Conservation (phyloP, 768 basidiomycete genomes). For the Leccinum subgranulosum region DNA sequence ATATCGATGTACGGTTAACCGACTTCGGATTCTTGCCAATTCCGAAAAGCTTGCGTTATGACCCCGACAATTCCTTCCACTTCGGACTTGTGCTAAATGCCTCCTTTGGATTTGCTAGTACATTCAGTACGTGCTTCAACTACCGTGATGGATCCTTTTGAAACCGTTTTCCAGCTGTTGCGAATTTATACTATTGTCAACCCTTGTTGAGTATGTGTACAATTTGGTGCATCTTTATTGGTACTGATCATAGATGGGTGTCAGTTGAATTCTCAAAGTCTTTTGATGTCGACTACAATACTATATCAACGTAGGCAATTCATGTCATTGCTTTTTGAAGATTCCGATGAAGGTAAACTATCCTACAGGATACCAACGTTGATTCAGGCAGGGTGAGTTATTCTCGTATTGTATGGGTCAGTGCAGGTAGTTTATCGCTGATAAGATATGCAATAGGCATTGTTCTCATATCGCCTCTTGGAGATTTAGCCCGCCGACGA, state of each 20-base stretch:
- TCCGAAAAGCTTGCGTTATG: constrained; percentile 51
- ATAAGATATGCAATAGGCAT: constrained; percentile 69
- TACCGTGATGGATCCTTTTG: neutral
- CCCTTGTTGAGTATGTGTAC: constrained; percentile 62
- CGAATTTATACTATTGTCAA: constrained; percentile 85
- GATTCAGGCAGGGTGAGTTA: constrained; percentile 59
- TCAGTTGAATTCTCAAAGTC: constrained; percentile 36
- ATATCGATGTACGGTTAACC: constrained; percentile 13
- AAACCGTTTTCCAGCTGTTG: constrained; percentile 42
- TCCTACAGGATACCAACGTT: constrained; percentile 57
- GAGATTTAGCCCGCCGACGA: constrained; percentile 77
- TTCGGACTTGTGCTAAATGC: constrained; percentile 53
- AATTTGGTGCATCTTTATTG: neutral
- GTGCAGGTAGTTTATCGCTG: neutral
- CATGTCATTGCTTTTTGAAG: neutral
- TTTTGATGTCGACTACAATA: constrained; percentile 36
- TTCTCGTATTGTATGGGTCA: neutral
- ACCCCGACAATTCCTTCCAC: constrained; percentile 46
- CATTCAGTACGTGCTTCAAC: constrained; percentile 29
- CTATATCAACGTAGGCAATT: constrained; percentile 32
- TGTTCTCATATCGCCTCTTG: constrained; percentile 74
- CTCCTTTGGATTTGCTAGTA: constrained; percentile 62
- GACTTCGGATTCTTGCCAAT: constrained; percentile 69
- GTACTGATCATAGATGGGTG: neutral
- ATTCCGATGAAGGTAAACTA: neutral